These are phyloP conservation scores for Helianthus annuus DNA, from an alignment of 129 eudicot genomes.

Conservation along the genomic window HanXRQr2.0-SUNRISE NC_035446.2:79429903-79430402, in stretches of 20 bases:
- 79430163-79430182: not conserved
- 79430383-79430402: too few species aligned
- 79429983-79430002: not conserved
- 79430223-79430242: not conserved
- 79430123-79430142: conserved; percentile 72
- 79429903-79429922: conserved; percentile 62
- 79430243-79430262: not conserved
- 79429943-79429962: conserved; percentile 46
- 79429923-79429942: conserved; percentile 46
- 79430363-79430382: too few species aligned
- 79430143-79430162: conserved; percentile 12
- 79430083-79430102: conserved; percentile 59
- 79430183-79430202: not conserved
- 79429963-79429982: conserved; percentile 28
- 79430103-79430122: conserved; percentile 61
- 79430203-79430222: not conserved
- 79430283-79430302: too few species aligned
- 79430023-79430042: conserved; percentile 7
- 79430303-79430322: too few species aligned
- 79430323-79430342: too few species aligned
- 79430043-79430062: conserved; percentile 12
- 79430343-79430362: too few species aligned
- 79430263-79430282: not conserved
- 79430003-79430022: not conserved
- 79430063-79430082: conserved; percentile 39